These are phyloP conservation scores for Xerocomus potaroensis DNA, from an alignment of 768 basidiomycete species.

Conservation along the genomic window DNA sequence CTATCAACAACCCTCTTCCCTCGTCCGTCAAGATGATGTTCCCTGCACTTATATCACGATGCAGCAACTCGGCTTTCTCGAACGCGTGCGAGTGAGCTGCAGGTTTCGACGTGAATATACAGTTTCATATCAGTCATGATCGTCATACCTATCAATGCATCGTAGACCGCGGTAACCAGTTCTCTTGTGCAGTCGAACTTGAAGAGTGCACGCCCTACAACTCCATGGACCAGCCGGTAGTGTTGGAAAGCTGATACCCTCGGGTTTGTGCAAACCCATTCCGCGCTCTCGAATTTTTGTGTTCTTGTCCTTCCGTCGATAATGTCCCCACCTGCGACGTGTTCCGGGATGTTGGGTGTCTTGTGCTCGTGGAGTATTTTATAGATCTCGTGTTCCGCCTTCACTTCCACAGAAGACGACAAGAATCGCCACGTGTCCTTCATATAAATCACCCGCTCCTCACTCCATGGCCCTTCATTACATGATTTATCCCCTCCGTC, in stretches of 20 bases:
- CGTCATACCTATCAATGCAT: neutral
- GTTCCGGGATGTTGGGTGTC: neutral
- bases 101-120: neutral
- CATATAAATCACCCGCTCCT: neutral
- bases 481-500: too few species aligned
- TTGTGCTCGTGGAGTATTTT: neutral
- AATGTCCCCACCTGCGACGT: neutral
- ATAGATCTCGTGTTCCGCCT: neutral
- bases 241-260: neutral
- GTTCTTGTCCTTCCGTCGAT: neutral
- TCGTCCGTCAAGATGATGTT: neutral
- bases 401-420: neutral
- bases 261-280: neutral
- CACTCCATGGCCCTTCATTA: too few species aligned
- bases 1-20: neutral
- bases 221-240: neutral
- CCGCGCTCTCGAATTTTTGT: neutral
- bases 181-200: neutral
- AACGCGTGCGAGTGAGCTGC: neutral
- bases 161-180: neutral
- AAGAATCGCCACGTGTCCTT: neutral
- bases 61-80: neutral
- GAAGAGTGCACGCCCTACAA: neutral
- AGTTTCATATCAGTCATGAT: too few species aligned
- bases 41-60: neutral